These are phyloP conservation scores for Hyaloscypha variabilis DNA, from an alignment of 495 filamentous ascomycete species.

Conservation along the genomic window DNA sequence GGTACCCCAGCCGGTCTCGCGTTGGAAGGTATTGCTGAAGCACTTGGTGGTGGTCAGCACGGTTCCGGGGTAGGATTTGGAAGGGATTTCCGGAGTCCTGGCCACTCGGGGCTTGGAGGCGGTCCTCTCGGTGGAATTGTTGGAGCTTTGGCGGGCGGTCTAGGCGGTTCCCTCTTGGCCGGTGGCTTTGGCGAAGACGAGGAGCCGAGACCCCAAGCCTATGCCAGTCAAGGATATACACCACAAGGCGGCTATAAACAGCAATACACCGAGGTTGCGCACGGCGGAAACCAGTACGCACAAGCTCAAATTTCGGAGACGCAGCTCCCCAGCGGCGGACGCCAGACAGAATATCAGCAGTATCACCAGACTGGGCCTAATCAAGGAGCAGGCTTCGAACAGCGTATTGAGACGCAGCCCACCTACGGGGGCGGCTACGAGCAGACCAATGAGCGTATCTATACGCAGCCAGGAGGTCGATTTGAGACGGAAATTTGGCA, in stretches of 20 bases:
- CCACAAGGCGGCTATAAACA: constrained; percentile 42
- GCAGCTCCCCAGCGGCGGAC: constrained; percentile 36
- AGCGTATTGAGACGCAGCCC: constrained; percentile 16
- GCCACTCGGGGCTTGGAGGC: constrained; percentile 23
- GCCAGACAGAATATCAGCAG: constrained; percentile 39
- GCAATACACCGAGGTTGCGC: constrained; percentile 34
- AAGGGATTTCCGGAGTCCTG: neutral
- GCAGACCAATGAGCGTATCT: constrained; percentile 26
- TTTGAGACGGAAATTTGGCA: constrained; percentile 27
- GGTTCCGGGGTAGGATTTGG: constrained; percentile 2
- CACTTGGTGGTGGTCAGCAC: constrained; percentile 13
- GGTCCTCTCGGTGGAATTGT: constrained; percentile 51
- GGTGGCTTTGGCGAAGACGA: constrained; percentile 32
- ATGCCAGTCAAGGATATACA: constrained; percentile 34
- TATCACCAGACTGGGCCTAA: constrained; percentile 36
- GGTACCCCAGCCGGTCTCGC: constrained; percentile 7
- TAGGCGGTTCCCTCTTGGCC: constrained; percentile 48
- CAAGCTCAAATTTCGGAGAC: constrained; percentile 44
- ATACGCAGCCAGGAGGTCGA: constrained; percentile 16
- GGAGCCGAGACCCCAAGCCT: constrained; percentile 31
- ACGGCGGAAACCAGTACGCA: constrained; percentile 37
- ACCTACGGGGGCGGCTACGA: constrained; percentile 32
- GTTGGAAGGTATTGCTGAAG: constrained; percentile 18
- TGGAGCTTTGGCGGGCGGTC: constrained; percentile 50
- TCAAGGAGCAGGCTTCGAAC: constrained; percentile 20